Base-by-base conservation (phyloP, 805 yeast genomes). In the Wickerhamiella musiphila region DNA sequence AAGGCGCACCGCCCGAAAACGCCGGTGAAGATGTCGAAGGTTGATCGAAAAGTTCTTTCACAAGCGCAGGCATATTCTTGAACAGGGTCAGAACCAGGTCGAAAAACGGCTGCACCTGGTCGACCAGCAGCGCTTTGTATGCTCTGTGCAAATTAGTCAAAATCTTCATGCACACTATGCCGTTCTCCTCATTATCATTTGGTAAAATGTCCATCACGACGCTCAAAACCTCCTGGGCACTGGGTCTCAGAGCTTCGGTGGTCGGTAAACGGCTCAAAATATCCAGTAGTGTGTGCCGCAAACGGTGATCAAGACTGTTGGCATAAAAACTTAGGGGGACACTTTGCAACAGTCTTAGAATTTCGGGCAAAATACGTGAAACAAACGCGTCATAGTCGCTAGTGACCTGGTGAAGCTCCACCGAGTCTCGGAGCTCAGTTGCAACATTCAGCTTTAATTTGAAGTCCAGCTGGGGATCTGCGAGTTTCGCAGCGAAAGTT, bases 181-280 rank as follows among this genome's bases (percentile, higher is more conserved):
- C 96, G 51, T 90, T 90, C 39, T 84, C 95, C 53, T 92, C 99
- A 51, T 90, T 90, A 48, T 92, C 99, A 11, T 58, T 61, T 13
- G 66, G 69, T 36, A 86, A 59, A 10, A 77, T 57, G 15, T 59
- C 52, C 44, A 73, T 69, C 33, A 86, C 56, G 7, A 63, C 57
- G 22, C 68, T 73, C 45, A 78, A 58, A 13, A 82, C 63, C 23
- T 61, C 62, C 21, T 57, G 56, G 1, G 84, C 72, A 50, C 72
- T 73, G 0, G 78, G 78, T 47, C 74, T 76, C 47, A 82, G 71
- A 2, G 75, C 65, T 22, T 83, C 94, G 48, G 78, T 83, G 61
- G 78, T 70, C 35, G 79, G 82, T 26, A 83, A 64, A 29, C 94
- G 64, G 45, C 79, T 83, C 10, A 86, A 57, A 11, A 81, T 69